phyloP scores from a whole-genome alignment of 1,284 basidiomycete species.

The Moesziomyces globuligerus region DNA sequence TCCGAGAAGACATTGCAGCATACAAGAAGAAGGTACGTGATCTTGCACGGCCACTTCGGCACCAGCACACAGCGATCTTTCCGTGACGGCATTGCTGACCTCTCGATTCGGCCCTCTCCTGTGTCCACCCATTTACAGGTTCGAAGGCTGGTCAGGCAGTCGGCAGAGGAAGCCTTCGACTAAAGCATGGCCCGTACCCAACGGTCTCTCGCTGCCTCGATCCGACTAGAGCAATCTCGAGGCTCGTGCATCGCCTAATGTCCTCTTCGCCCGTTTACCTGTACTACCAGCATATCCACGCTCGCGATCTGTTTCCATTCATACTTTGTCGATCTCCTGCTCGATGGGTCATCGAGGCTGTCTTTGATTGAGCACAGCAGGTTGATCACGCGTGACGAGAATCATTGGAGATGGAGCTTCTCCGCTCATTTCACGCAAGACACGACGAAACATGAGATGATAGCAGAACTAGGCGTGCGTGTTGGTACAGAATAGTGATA shows the following conservation, averaged over 20 bases:
- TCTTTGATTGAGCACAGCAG: too few species aligned
- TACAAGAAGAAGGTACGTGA: constrained; percentile 65
- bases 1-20: constrained; percentile 61
- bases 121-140: constrained; percentile 26
- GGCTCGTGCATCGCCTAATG: too few species aligned
- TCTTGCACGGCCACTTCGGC: background rate
- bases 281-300: background rate
- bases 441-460: constrained; percentile 7
- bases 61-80: background rate
- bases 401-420: too few species aligned
- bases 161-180: constrained; percentile 61
- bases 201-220: background rate
- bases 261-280: background rate
- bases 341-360: too few species aligned
- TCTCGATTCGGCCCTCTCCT: too few species aligned
- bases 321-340: background rate
- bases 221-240: background rate
- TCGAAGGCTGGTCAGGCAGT: constrained; percentile 62
- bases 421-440: too few species aligned
- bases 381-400: too few species aligned
- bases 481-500: constrained; percentile 38
- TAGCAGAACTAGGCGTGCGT: constrained; percentile 19
- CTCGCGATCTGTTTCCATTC: background rate
- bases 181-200: constrained; percentile 1
- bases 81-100: constrained; percentile 1